Conservation (phyloP, 805 yeast genomes). For the Lachancea waltii region DNA sequence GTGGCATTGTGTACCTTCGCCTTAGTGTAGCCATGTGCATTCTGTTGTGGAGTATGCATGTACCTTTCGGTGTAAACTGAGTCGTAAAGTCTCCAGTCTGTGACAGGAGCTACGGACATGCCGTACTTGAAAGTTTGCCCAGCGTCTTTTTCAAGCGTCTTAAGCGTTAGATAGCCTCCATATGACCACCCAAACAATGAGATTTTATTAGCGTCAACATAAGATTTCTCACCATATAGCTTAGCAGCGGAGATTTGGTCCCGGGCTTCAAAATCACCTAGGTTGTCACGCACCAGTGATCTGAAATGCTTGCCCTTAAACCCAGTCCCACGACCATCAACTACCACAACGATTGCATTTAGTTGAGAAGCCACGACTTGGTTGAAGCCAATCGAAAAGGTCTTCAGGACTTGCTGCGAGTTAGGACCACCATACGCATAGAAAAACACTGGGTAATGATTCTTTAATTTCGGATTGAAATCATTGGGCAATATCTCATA, state of each 20-base stretch:
- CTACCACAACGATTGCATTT: constrained; percentile 83
- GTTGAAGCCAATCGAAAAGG: constrained; percentile 59
- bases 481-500: constrained; percentile 71
- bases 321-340: constrained; percentile 97
- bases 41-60: constrained; percentile 75
- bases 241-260: constrained; percentile 88
- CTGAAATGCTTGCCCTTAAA: constrained; percentile 75
- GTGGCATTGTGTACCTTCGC: constrained; percentile 53
- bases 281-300: constrained; percentile 67
- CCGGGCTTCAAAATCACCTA: constrained; percentile 74
- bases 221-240: constrained; percentile 53
- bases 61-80: constrained; percentile 93
- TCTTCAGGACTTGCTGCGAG: constrained; percentile 69
- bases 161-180: constrained; percentile 90
- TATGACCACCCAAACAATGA: constrained; percentile 99
- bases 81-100: constrained; percentile 88
- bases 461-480: constrained; percentile 45
- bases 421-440: constrained; percentile 96
- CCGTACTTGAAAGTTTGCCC: constrained; percentile 79
- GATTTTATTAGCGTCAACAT: constrained; percentile 59
- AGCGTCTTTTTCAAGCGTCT: constrained; percentile 75
- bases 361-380: constrained; percentile 70
- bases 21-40: constrained; percentile 53
- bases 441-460: constrained; percentile 79
- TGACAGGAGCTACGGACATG: constrained; percentile 95